These are phyloP conservation scores for Diplosphaera chodatii DNA, from an alignment of 139 green algal genomes.

Conservation along the genomic window DNA sequence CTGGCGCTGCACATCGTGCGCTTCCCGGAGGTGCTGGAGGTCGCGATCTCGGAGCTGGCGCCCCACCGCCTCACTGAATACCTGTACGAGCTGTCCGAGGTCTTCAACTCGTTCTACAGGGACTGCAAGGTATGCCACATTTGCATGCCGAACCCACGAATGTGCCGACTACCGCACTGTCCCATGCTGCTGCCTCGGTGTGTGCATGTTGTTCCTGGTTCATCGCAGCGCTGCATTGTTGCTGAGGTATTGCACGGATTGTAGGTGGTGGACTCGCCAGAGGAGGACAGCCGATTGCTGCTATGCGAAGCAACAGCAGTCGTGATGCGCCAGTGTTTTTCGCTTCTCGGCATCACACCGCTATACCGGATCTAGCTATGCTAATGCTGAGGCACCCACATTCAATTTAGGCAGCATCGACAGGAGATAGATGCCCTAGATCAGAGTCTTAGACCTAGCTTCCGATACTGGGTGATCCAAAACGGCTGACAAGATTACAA, in stretches of 20 bases:
- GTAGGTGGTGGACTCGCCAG: slow-evolving; percentile 72
- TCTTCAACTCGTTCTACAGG: slow-evolving; percentile 93
- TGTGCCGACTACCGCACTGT: too few relatives aligned
- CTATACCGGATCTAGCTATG: slow-evolving; percentile 83
- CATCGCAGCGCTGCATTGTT: too few relatives aligned
- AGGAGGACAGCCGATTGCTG: slow-evolving; percentile 83
- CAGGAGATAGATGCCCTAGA: too few relatives aligned
- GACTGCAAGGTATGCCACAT: slow-evolving; percentile 77
- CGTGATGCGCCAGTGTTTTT: slow-evolving; percentile 87
- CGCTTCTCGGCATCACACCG: slow-evolving; percentile 88
- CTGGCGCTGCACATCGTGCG: slow-evolving; percentile 64
- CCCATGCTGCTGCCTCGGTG: too few relatives aligned
- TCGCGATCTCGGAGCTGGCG: slow-evolving; percentile 69
- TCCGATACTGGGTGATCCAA: too few relatives aligned
- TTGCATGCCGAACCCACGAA: too few relatives aligned
- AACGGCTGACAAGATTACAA: too few relatives aligned
- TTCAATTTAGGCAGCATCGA: too few relatives aligned
- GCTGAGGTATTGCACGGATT: not conserved
- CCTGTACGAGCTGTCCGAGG: slow-evolving; percentile 81
- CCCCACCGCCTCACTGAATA: slow-evolving; percentile 93
- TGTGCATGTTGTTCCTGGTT: too few relatives aligned
- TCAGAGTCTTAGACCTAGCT: too few relatives aligned
- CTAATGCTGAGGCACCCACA: not conserved
- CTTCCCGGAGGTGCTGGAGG: slow-evolving; percentile 81
- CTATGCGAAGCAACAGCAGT: slow-evolving; percentile 81